phyloP scores from a whole-genome alignment of 441 rosid genomes.

The Theobroma grandiflorum region DNA sequence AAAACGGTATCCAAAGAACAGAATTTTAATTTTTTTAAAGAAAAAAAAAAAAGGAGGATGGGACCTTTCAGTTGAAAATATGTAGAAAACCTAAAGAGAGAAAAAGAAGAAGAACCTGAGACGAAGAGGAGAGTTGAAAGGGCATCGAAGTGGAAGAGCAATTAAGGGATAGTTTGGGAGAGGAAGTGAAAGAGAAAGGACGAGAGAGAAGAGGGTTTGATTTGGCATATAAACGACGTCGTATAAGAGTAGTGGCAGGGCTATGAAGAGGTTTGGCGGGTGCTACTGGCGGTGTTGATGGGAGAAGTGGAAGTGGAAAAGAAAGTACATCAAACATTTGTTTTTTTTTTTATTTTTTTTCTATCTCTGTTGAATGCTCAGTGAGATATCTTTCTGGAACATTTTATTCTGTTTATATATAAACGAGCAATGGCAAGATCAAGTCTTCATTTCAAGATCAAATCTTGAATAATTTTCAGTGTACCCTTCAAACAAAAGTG shows the following conservation, averaged over 20 bases:
- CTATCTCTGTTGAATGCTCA: not conserved
- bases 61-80: not conserved
- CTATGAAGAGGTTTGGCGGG: conserved; percentile 17
- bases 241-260: conserved; percentile 22
- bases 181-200: conserved; percentile 23
- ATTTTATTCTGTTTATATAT: too few species aligned
- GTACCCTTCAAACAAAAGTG: too few species aligned
- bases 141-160: conserved; percentile 60
- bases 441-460: too few species aligned
- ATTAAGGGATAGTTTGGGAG: conserved; percentile 30
- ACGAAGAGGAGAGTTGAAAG: conserved; percentile 42
- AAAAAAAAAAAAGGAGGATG: not conserved
- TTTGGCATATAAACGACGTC: conserved; percentile 20
- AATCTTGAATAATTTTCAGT: too few species aligned
- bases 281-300: conserved; percentile 22
- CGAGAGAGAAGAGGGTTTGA: conserved; percentile 25
- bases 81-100: not conserved
- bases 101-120: conserved; percentile 48
- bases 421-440: too few species aligned
- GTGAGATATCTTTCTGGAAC: too few species aligned
- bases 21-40: not conserved
- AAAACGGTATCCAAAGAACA: not conserved
- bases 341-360: too few species aligned
- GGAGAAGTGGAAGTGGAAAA: conserved; percentile 15
- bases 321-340: conserved; percentile 10